phyloP scores from a whole-genome alignment of 2,329 filamentous ascomycete species.

The Colletotrichum coccodes region DNA sequence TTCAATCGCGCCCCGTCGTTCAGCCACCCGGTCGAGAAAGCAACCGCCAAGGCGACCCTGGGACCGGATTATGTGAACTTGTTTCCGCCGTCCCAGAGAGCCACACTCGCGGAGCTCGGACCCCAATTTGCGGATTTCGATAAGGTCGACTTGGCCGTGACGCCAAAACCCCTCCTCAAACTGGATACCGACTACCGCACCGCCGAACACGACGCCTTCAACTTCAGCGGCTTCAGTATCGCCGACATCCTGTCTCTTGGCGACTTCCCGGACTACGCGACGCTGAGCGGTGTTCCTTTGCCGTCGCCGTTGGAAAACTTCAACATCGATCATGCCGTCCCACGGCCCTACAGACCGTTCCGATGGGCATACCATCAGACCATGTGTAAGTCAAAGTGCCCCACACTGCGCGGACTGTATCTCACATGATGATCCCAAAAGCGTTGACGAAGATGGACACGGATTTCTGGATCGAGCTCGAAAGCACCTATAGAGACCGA shows the following conservation, averaged over 20 bases:
- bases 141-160: constrained; percentile 28
- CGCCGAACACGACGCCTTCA: constrained; percentile 55
- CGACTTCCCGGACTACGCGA: constrained; percentile 82
- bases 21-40: background rate
- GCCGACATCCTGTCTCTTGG: constrained; percentile 77
- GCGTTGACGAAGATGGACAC: constrained; percentile 81
- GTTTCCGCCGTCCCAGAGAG: constrained; percentile 41
- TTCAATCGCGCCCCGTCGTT: constrained; percentile 4
- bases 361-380: constrained; percentile 90
- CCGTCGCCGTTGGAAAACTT: constrained; percentile 74
- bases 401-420: too few species aligned
- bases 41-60: background rate
- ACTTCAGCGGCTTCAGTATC: constrained; percentile 76
- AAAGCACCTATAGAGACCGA: constrained; percentile 74
- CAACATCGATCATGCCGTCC: constrained; percentile 72
- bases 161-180: constrained; percentile 39
- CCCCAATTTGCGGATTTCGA: background rate
- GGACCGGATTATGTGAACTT: constrained; percentile 37
- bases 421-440: constrained; percentile 46
- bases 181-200: constrained; percentile 47
- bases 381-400: constrained; percentile 75
- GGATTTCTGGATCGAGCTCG: constrained; percentile 91
- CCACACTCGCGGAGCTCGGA: constrained; percentile 29
- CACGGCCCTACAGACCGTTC: constrained; percentile 83
- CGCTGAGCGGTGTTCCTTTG: constrained; percentile 77